Evolutionary conservation across 331 rosid species (phyloP), one percentile per base, ranked within the genome.

Genomic region (Quercus tomentella): DNA sequence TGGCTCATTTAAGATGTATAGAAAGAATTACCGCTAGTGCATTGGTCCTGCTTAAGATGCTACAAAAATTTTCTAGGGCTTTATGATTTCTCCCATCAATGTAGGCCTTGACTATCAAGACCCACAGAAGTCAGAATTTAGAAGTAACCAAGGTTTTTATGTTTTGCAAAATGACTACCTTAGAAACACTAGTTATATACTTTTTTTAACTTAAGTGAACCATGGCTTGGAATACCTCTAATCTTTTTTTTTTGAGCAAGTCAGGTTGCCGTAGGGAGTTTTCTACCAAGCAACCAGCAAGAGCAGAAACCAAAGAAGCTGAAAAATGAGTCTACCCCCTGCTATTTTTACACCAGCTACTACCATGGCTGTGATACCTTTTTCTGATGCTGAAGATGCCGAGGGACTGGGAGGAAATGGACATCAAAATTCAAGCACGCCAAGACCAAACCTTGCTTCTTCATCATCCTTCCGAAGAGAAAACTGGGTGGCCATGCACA

Each of bases 201-300:
- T 18, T 31, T 45, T 45, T 37, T 45, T 45, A 8, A 45, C 52
- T 45, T 31, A 15, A 26, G 9, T 26, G 35, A 72, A 25, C 26
- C 37, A 6, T 23, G 15, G 17, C 49, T 73, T 55, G 28, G 26
- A 67, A 23, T 62, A 72, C 65, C 80, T 80, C 66, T 35, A 18
- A 15, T 70, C n/a, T 37, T 4, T 78, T 17, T 17, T 54, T 30
- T 56, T 56, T 33, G 68, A 68, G 10, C 25, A n/a, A 77, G 4
- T 79, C 82, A 93, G 97, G 92, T 93, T 79, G 94, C 91, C 76
- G 92, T 91, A 20, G 98, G 95, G 73, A 91, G 97, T 85, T 93
- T 93, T 75, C 83, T 87, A 68, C 95, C 93, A 37, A 83, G 84
- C 83, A 87, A 80, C 72, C 90, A 88, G 58, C 91, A 78, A 28